Evolutionary conservation across 116 monocot species (phyloP).

Genomic region (Posidonia oceanica): DNA sequence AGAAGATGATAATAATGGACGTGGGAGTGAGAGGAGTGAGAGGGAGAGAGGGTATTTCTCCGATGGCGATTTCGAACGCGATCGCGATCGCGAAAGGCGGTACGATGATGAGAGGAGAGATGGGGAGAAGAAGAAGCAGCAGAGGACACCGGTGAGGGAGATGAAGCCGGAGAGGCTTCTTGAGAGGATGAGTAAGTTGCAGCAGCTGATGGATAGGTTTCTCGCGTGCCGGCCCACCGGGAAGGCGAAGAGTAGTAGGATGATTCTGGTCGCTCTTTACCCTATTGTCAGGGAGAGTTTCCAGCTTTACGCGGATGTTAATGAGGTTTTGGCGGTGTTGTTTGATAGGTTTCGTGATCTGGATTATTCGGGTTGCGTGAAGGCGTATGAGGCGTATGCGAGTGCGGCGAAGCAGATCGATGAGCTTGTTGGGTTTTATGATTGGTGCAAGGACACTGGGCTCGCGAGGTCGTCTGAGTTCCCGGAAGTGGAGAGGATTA

Average conservation of each 20-base stretch:
- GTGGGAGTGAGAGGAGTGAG: conserved; percentile 1
- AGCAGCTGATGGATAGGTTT: conserved; percentile 64
- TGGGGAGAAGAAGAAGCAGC: conserved; percentile 32
- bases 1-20: neutral
- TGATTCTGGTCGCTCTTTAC: conserved; percentile 68
- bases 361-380: conserved; percentile 67
- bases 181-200: conserved; percentile 52
- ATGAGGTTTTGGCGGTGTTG: conserved; percentile 58
- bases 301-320: conserved; percentile 70
- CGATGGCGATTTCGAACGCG: conserved; percentile 7
- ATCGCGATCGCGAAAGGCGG: conserved; percentile 23
- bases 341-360: conserved; percentile 66
- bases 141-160: conserved; percentile 42
- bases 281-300: conserved; percentile 69
- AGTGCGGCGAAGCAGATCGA: conserved; percentile 82
- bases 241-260: conserved; percentile 52
- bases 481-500: conserved; percentile 68
- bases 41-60: conserved; percentile 3
- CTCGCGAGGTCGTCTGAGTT: conserved; percentile 79
- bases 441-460: conserved; percentile 71
- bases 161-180: conserved; percentile 61
- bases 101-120: conserved; percentile 22
- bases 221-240: conserved; percentile 73
- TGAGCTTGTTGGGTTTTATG: conserved; percentile 65
- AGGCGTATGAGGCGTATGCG: conserved; percentile 63